phyloP scores from a whole-genome alignment of 495 filamentous ascomycete species.

The Cenococcum geophilum region DNA sequence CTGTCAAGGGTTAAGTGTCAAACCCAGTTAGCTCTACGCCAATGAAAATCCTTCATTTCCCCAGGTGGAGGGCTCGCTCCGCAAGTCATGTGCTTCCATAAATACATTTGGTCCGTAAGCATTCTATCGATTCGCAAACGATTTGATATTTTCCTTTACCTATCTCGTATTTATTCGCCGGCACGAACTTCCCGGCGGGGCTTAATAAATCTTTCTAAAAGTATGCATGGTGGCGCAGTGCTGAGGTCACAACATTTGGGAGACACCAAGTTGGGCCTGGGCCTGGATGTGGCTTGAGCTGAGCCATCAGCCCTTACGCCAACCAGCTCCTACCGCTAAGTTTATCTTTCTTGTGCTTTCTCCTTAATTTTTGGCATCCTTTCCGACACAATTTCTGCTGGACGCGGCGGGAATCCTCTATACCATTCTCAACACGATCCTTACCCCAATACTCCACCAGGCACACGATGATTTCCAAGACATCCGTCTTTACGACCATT shows the following conservation, averaged over 20 bases:
- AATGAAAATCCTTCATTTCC: neutral
- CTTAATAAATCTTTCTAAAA: no score
- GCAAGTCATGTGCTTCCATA: neutral
- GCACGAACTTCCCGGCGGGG: no score
- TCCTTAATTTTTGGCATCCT: no score
- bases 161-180: neutral
- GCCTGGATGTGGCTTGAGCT: no score
- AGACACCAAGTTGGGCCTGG: no score
- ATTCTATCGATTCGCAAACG: neutral
- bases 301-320: no score
- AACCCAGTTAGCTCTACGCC: neutral
- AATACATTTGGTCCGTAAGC: neutral
- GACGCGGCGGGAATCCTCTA: neutral
- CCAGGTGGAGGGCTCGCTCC: neutral
- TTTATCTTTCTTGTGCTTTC: no score
- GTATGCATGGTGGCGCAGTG: no score
- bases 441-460: neutral
- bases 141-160: neutral
- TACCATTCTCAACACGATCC: neutral
- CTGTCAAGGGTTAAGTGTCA: no score
- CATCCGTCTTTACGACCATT: slow-evolving; percentile 58
- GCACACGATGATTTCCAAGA: slow-evolving; percentile 41
- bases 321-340: no score
- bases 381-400: neutral
- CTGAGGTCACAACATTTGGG: no score